Evolutionary conservation across 805 yeast species (phyloP).

Genomic region (Lachancea waltii): DNA sequence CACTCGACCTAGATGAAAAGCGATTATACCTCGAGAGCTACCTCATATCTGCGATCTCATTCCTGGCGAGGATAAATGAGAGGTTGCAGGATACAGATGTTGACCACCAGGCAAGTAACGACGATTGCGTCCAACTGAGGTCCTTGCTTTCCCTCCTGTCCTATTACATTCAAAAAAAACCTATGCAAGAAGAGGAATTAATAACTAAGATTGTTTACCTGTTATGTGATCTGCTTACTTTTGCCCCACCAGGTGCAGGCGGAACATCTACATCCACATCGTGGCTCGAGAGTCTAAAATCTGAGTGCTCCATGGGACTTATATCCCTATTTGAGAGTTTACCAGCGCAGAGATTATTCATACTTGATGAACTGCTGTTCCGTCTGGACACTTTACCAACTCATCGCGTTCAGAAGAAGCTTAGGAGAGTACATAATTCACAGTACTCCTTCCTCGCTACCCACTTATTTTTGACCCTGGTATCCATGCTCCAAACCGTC

Average conservation of each 20-base stretch:
- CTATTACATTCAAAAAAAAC: constrained; percentile 17
- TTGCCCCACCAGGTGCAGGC: constrained; percentile 11
- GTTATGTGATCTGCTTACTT: constrained; percentile 24
- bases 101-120: constrained; percentile 8
- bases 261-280: constrained; percentile 12
- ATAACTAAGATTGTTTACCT: constrained; percentile 57
- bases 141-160: constrained; percentile 21
- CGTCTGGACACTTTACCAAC: constrained; percentile 45
- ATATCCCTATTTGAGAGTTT: constrained; percentile 36
- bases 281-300: constrained; percentile 20
- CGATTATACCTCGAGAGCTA: constrained; percentile 42
- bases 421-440: constrained; percentile 17
- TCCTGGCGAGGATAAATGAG: constrained; percentile 31
- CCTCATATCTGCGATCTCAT: constrained; percentile 36
- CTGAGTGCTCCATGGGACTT: constrained; percentile 23
- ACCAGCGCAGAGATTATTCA: constrained; percentile 50
- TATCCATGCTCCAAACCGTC: constrained; percentile 22
- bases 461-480: constrained; percentile 27
- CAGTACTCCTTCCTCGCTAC: constrained; percentile 18
- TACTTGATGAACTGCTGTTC: constrained; percentile 53
- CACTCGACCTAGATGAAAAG: constrained; percentile 37
- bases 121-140: constrained; percentile 14
- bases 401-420: constrained; percentile 32
- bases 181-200: constrained; percentile 42
- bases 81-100: constrained; percentile 28